Evolutionary conservation across 441 rosid genomes (phyloP).

Genomic region (Macaranga tanarius): DNA sequence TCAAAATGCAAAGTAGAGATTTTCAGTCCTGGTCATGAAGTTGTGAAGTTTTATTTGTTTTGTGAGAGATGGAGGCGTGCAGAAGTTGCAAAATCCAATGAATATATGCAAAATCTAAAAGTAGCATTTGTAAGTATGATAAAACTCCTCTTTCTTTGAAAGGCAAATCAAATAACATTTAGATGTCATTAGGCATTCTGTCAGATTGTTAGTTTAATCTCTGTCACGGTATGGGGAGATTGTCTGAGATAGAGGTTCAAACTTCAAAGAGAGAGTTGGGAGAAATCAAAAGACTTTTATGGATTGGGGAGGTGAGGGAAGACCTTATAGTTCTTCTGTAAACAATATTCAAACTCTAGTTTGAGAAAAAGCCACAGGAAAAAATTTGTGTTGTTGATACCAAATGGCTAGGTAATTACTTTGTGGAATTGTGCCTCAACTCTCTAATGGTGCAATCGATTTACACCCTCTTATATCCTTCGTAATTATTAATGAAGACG

Average conservation of each 20-base stretch:
- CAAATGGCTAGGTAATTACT: neutral
- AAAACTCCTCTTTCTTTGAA: neutral
- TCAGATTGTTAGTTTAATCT: neutral
- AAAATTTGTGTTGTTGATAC: neutral
- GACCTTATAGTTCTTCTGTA: neutral
- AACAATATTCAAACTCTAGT: neutral
- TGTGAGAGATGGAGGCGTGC: conserved; percentile 87
- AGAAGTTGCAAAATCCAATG: conserved; percentile 62
- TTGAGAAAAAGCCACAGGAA: neutral
- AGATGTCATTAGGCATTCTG: neutral
- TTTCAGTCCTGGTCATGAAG: conserved; percentile 51
- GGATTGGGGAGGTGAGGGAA: neutral
- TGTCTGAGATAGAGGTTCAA: neutral
- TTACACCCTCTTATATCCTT: no score
- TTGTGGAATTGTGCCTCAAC: neutral
- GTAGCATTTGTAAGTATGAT: conserved; percentile 45
- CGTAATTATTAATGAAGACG: no score
- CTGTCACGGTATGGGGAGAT: neutral
- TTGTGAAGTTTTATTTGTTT: conserved; percentile 65
- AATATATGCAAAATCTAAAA: conserved; percentile 50
- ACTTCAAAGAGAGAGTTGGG: neutral
- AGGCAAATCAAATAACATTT: conserved; percentile 6
- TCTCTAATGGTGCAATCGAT: neutral
- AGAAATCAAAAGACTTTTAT: neutral
- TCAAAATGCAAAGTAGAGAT: conserved; percentile 32